These are phyloP conservation scores for Lolium multiflorum DNA, from an alignment of 176 grass and related monocot genomes.

Conservation along the genomic window DNA sequence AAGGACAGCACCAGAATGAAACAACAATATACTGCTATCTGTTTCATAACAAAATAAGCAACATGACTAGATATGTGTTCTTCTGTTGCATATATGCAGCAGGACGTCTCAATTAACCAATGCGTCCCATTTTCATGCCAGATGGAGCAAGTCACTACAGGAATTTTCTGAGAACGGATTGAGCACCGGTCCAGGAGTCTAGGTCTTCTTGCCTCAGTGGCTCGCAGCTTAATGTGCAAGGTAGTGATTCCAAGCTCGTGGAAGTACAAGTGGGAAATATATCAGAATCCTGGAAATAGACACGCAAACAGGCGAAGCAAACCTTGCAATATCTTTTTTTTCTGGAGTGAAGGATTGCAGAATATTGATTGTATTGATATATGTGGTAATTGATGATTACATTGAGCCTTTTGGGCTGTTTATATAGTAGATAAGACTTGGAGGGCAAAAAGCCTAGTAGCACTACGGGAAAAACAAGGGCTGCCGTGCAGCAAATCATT, in stretches of 20 bases:
- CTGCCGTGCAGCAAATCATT: too few relatives aligned
- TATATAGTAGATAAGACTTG: too few relatives aligned
- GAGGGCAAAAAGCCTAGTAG: too few relatives aligned
- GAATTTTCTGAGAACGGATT: conserved; percentile 81
- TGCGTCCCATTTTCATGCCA: conserved; percentile 79
- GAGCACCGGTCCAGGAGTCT: conserved; percentile 78
- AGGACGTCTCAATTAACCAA: conserved; percentile 46
- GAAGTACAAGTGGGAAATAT: not conserved
- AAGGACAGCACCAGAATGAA: not conserved
- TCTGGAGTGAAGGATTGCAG: too few relatives aligned
- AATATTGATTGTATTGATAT: too few relatives aligned
- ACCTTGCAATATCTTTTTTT: conserved; percentile 72
- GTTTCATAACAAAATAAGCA: too few relatives aligned
- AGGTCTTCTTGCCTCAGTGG: conserved; percentile 86
- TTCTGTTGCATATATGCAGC: not conserved
- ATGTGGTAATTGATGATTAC: too few relatives aligned
- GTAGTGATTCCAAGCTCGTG: conserved; percentile 61
- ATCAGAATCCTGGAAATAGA: not conserved
- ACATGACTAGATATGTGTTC: not conserved
- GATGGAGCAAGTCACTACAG: conserved; percentile 77
- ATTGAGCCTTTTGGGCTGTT: too few relatives aligned
- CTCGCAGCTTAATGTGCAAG: conserved; percentile 74
- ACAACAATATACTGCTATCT: not conserved
- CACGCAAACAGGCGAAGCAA: conserved; percentile 17
- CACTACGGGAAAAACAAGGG: too few relatives aligned